Percentiles rank a stretch among this genome's conserved stretches.
These are phyloP conservation scores for Cryphonectria parasitica DNA, from an alignment of 2,329 filamentous ascomycete genomes.

Conservation along the genomic window DNA sequence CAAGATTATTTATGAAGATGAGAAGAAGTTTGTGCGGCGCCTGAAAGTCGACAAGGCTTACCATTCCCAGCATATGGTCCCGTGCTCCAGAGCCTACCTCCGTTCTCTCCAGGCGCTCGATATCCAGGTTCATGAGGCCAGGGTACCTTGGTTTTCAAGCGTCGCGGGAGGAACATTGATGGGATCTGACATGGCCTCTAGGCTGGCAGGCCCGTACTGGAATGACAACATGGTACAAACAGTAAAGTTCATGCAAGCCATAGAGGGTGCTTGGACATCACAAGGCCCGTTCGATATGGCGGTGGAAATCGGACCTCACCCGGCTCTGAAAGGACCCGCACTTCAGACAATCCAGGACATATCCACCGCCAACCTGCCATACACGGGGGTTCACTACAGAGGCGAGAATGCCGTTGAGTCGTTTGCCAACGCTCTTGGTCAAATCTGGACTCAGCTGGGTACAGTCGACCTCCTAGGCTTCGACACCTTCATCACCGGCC, in stretches of 20 bases:
- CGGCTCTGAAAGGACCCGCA: slow-evolving; percentile 45
- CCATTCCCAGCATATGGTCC: slow-evolving; percentile 10
- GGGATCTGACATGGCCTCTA: slow-evolving; percentile 13
- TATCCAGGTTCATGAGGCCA: too few relatives aligned
- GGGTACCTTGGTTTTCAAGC: slow-evolving; percentile 32
- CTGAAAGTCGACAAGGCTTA: slow-evolving; percentile 16
- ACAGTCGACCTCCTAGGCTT: slow-evolving; percentile 19
- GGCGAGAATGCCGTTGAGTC: slow-evolving; percentile 30
- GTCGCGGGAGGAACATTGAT: slow-evolving; percentile 14
- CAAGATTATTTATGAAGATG: neutral
- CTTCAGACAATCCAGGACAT: slow-evolving; percentile 36
- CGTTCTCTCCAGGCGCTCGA: too few relatives aligned
- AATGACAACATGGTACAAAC: slow-evolving; percentile 30
- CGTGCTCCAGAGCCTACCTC: neutral
- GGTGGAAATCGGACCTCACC: slow-evolving; percentile 40
- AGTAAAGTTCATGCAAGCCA: slow-evolving; percentile 33
- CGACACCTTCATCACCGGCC: too few relatives aligned
- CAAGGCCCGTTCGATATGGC: slow-evolving; percentile 22
- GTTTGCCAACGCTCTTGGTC: slow-evolving; percentile 29
- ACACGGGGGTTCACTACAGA: slow-evolving; percentile 32
- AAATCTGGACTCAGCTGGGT: slow-evolving; percentile 20
- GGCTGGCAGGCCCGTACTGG: slow-evolving; percentile 26
- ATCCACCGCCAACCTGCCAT: slow-evolving; percentile 28
- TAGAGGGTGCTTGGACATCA: slow-evolving; percentile 14
- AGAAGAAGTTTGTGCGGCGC: neutral